A percentile compares a stretch with the other conserved stretches of the same genome.
These are phyloP conservation scores for Spongospora subterranea DNA, from an alignment of 208 protist genomes.

Conservation along the genomic window DNA sequence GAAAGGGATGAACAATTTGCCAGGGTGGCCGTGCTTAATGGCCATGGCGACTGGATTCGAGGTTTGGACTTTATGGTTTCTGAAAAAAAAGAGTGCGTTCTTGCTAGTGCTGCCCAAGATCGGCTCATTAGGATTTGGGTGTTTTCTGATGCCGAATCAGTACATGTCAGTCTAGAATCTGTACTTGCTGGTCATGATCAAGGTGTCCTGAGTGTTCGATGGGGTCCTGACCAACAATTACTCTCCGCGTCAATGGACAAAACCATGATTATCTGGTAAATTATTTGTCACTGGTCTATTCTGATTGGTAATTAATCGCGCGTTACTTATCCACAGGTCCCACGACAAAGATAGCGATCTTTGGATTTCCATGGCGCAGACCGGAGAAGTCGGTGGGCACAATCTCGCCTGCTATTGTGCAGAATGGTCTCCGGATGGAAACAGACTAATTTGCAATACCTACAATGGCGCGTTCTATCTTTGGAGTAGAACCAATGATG, in stretches of 20 bases:
- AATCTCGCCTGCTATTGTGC: background rate
- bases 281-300: background rate
- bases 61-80: background rate
- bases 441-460: background rate
- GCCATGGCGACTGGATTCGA: conserved; percentile 19
- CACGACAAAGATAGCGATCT: background rate
- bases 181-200: conserved; percentile 16
- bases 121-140: background rate
- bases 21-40: background rate
- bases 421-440: background rate
- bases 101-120: background rate
- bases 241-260: conserved; percentile 26
- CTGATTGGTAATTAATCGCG: background rate
- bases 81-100: background rate
- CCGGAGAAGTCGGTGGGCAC: conserved; percentile 45
- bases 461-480: conserved; percentile 52
- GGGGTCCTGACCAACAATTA: background rate
- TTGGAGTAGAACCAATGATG: background rate
- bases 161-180: background rate
- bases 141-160: background rate
- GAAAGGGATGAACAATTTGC: background rate
- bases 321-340: background rate
- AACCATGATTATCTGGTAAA: background rate
- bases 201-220: background rate
- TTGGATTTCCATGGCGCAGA: background rate